These are phyloP conservation scores for Ceratocystis destructans DNA, from an alignment of 2,329 filamentous ascomycete genomes.

Conservation along the genomic window DNA sequence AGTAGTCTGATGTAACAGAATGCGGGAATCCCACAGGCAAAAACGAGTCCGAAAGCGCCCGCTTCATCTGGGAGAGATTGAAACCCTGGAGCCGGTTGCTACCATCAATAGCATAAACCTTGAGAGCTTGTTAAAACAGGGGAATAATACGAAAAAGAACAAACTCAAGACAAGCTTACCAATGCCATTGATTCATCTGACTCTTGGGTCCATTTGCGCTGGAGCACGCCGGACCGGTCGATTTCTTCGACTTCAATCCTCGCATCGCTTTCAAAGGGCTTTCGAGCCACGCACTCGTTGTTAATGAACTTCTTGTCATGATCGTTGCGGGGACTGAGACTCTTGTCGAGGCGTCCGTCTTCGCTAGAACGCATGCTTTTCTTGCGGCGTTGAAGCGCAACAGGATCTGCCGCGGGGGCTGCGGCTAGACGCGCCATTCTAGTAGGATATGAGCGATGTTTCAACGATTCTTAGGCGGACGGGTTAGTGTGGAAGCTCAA, in stretches of 20 bases:
- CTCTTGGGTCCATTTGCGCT: conserved; percentile 25
- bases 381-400: conserved; percentile 8
- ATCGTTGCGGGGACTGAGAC: not conserved
- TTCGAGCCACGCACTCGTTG: not conserved
- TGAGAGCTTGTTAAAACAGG: not conserved
- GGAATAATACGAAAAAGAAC: no score
- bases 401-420: not conserved
- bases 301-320: not conserved
- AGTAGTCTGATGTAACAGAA: conserved; percentile 73
- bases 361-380: conserved; percentile 1
- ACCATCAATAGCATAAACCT: not conserved
- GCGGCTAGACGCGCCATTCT: conserved; percentile 13
- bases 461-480: not conserved
- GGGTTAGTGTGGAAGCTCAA: no score
- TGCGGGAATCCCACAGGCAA: conserved; percentile 79
- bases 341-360: not conserved
- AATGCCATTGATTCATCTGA: conserved; percentile 11
- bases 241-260: conserved; percentile 27
- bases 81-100: conserved; percentile 3
- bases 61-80: conserved; percentile 6
- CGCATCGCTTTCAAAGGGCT: not conserved
- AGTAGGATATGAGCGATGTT: not conserved
- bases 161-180: not conserved
- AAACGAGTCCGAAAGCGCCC: conserved; percentile 51
- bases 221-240: conserved; percentile 28